These are phyloP conservation scores for Leucocoprinus birnbaumii DNA, from an alignment of 768 basidiomycete genomes.

Conservation along the genomic window DNA sequence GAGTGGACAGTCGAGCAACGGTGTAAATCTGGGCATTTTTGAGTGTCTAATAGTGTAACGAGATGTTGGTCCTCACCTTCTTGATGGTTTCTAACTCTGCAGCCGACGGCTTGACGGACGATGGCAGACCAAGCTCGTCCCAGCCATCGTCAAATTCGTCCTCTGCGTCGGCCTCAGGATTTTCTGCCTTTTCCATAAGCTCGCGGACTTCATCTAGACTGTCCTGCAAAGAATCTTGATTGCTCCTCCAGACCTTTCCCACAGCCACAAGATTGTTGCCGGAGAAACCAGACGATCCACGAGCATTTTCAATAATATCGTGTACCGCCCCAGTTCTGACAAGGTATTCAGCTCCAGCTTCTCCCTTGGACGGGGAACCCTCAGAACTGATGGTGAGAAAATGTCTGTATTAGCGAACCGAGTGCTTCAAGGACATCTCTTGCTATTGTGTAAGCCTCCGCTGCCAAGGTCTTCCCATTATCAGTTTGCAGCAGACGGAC, in stretches of 20 bases:
- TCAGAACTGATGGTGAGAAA: slow-evolving; percentile 26
- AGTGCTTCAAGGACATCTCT: slow-evolving; percentile 42
- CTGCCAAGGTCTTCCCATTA: slow-evolving; percentile 46
- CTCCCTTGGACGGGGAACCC: neutral
- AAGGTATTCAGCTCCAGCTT: slow-evolving; percentile 43
- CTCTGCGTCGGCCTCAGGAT: slow-evolving; percentile 24
- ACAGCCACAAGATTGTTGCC: slow-evolving; percentile 58
- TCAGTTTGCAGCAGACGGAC: slow-evolving; percentile 36
- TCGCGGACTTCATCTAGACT: slow-evolving; percentile 54
- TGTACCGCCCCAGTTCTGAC: slow-evolving; percentile 59
- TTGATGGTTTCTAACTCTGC: slow-evolving; percentile 56
- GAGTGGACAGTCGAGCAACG: slow-evolving; percentile 53
- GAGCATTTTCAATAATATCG: slow-evolving; percentile 51
- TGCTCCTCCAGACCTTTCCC: slow-evolving; percentile 43
- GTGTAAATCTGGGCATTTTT: slow-evolving; percentile 45
- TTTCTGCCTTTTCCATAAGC: slow-evolving; percentile 41
- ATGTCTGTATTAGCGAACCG: slow-evolving; percentile 36
- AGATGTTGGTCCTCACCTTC: slow-evolving; percentile 38
- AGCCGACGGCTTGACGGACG: slow-evolving; percentile 39
- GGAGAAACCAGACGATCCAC: slow-evolving; percentile 46
- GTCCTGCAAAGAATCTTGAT: slow-evolving; percentile 60
- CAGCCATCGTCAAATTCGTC: slow-evolving; percentile 53
- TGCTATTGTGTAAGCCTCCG: slow-evolving; percentile 39
- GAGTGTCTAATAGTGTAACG: slow-evolving; percentile 1
- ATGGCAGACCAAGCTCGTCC: slow-evolving; percentile 59